These are phyloP conservation scores for Mycena leptocephala DNA, from an alignment of 768 basidiomycete species.

Conservation along the genomic window DNA sequence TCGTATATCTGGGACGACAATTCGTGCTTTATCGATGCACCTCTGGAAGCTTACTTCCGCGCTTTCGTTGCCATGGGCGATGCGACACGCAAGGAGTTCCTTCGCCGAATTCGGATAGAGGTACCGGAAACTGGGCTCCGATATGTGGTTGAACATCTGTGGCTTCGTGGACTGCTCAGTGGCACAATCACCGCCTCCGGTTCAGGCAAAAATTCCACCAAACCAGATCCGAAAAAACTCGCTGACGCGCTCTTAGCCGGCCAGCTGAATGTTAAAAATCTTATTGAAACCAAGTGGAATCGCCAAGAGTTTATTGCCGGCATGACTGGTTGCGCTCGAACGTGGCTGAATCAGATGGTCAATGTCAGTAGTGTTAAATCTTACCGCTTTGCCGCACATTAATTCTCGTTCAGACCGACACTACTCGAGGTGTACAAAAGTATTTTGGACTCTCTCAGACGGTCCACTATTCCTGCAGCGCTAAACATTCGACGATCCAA, in stretches of 20 bases:
- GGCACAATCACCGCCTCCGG: neutral
- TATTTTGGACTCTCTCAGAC: too few species aligned
- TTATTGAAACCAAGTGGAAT: neutral
- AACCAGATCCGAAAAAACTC: neutral
- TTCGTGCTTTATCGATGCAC: conserved; percentile 2
- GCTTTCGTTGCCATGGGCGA: neutral
- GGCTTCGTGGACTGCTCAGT: neutral
- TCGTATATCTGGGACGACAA: neutral
- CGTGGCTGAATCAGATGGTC: neutral
- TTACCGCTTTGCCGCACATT: neutral
- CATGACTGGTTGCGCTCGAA: neutral
- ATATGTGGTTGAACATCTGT: neutral
- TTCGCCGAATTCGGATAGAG: neutral
- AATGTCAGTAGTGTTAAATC: neutral
- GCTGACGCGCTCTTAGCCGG: neutral
- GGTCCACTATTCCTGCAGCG: too few species aligned
- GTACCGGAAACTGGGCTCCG: neutral
- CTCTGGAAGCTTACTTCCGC: neutral
- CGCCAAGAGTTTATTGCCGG: too few species aligned
- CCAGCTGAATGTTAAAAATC: neutral
- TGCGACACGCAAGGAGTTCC: neutral
- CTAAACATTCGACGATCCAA: too few species aligned
- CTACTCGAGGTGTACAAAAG: too few species aligned
- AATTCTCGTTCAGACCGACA: too few species aligned
- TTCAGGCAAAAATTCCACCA: neutral